phyloP scores from a whole-genome alignment of 2,329 filamentous ascomycete species.

The Colletotrichum liaoningense region DNA sequence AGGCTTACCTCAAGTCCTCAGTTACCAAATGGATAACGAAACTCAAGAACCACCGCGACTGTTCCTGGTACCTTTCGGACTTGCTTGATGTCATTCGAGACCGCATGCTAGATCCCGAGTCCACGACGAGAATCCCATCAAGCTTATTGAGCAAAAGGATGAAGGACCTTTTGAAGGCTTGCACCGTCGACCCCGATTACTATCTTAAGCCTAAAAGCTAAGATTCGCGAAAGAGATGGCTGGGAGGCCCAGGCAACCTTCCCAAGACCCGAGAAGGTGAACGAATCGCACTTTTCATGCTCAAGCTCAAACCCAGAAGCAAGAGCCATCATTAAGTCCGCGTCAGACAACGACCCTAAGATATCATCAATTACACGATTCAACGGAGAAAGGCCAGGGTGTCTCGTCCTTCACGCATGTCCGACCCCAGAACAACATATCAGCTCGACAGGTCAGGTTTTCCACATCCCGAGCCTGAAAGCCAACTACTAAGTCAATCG shows the following conservation, averaged over 20 bases:
- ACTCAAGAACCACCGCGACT: neutral
- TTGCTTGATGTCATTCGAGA: neutral
- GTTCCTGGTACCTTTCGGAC: slow-evolving; percentile 15
- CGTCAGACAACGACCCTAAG: neutral
- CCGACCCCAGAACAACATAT: neutral
- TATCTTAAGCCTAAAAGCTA: neutral
- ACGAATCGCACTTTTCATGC: neutral
- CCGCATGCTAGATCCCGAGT: slow-evolving; percentile 11
- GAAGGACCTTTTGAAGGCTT: neutral
- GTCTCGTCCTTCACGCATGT: neutral
- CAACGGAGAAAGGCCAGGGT: neutral
- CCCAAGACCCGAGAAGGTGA: neutral
- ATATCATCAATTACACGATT: neutral
- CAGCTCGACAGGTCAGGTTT: neutral
- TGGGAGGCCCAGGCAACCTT: neutral
- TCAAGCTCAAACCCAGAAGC: neutral
- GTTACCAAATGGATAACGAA: slow-evolving; percentile 2
- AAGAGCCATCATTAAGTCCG: neutral
- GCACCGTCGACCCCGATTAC: neutral
- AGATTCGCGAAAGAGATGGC: neutral
- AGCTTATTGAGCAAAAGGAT: slow-evolving; percentile 8
- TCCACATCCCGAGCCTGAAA: neutral
- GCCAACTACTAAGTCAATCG: neutral
- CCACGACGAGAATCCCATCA: neutral
- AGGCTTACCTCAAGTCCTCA: slow-evolving; percentile 4